Conservation (phyloP, 179 eudicot species). For the Gypsophila paniculata region DNA sequence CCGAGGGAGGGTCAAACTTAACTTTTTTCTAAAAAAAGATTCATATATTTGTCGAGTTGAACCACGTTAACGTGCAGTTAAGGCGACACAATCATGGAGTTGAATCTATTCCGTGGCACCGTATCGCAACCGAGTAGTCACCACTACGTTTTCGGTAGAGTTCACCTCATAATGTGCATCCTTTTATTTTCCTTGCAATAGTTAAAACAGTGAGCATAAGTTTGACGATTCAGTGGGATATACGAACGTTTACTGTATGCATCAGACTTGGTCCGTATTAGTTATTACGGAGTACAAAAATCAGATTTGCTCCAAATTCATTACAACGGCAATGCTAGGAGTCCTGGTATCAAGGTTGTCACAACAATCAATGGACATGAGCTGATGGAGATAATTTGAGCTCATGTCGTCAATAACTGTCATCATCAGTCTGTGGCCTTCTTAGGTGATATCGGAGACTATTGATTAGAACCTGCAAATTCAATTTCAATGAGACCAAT, state of each 20-base stretch:
- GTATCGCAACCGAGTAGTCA: too few relatives aligned
- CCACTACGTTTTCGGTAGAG: too few relatives aligned
- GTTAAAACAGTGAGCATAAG: background rate
- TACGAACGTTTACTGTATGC: background rate
- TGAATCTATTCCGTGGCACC: too few relatives aligned
- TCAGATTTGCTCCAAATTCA: slow-evolving; percentile 2
- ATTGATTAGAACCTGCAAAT: slow-evolving; percentile 66
- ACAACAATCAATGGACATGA: slow-evolving; percentile 4
- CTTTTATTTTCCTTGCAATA: slow-evolving; percentile 1
- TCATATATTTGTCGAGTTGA: too few relatives aligned
- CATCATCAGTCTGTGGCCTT: slow-evolving; percentile 75
- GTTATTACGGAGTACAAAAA: slow-evolving; percentile 24
- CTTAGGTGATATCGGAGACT: slow-evolving; percentile 87
- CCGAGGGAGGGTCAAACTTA: too few relatives aligned
- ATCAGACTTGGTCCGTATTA: too few relatives aligned
- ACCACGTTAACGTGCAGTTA: too few relatives aligned
- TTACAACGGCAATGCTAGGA: background rate
- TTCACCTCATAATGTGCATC: background rate
- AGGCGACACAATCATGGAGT: too few relatives aligned
- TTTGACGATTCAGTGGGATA: background rate
- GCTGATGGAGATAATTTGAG: background rate
- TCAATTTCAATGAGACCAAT: background rate
- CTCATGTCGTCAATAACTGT: slow-evolving; percentile 51
- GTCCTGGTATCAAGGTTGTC: background rate
- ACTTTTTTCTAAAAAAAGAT: too few relatives aligned